phyloP scores from a whole-genome alignment of 176 grass and related monocot species.

The Phyllostachys edulis region DNA sequence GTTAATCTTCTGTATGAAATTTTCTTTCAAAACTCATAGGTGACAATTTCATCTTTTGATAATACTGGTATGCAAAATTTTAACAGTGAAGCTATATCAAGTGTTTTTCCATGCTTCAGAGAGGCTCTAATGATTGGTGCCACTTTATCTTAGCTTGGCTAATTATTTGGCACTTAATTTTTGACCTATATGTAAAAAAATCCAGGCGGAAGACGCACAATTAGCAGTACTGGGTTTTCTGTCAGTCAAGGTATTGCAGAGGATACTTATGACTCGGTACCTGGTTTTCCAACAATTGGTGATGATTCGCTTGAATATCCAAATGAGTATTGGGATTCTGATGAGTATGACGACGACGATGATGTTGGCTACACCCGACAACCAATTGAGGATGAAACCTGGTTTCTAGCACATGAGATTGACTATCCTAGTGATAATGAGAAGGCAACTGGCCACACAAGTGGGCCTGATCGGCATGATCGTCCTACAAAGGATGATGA shows the following conservation, averaged over 20 bases:
- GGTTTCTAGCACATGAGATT: constrained; percentile 98
- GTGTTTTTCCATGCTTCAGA: constrained; percentile 8
- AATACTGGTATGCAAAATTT: constrained; percentile 1
- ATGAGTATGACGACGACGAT: constrained; percentile 91
- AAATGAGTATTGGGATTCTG: constrained; percentile 98
- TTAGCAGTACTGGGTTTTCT: constrained; percentile 80
- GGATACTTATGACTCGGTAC: constrained; percentile 83
- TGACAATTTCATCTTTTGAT: constrained; percentile 17
- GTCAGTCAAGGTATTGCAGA: constrained; percentile 96
- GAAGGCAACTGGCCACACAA: constrained; percentile 59
- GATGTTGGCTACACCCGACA: constrained; percentile 96
- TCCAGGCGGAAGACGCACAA: constrained; percentile 75
- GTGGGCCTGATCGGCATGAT: constrained; percentile 58
- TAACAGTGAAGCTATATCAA: neutral
- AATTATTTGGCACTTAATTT: neutral
- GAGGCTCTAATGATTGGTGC: neutral
- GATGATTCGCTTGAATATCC: constrained; percentile 88
- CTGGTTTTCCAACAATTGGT: constrained; percentile 79
- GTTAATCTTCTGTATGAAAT: neutral
- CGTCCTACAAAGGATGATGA: constrained; percentile 71
- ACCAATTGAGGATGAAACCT: constrained; percentile 95
- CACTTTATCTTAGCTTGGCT: neutral
- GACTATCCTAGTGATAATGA: constrained; percentile 98
- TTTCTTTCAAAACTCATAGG: neutral
- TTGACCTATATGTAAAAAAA: constrained; percentile 21